Conservation (phyloP, 352 stramenopile genomes). For the Phytopythium montanum region DNA sequence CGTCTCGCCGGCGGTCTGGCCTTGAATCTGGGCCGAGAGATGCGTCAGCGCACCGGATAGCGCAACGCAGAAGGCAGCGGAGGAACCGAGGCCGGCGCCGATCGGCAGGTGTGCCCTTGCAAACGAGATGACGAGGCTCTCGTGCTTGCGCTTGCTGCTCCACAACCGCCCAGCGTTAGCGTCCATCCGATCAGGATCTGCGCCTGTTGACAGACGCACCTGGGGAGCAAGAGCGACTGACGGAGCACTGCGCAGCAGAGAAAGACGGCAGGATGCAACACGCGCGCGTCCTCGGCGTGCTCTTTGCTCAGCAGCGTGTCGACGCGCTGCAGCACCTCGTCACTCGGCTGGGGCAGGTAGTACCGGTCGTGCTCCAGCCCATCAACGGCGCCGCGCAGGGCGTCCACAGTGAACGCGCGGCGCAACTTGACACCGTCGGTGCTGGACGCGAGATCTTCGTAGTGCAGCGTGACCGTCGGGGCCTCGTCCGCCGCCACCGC, state of each 20-base stretch:
- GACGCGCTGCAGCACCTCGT: slow-evolving; percentile 42
- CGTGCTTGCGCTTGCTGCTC: slow-evolving; percentile 9
- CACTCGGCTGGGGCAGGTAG: slow-evolving; percentile 46
- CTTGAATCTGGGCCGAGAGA: slow-evolving; percentile 8
- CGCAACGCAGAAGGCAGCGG: slow-evolving; percentile 86
- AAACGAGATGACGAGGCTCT: slow-evolving; percentile 45
- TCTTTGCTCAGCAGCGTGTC: slow-evolving; percentile 43
- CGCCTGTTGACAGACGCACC: slow-evolving; percentile 9
- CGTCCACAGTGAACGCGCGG: slow-evolving; percentile 27
- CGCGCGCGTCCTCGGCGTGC: slow-evolving; percentile 33
- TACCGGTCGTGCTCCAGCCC: slow-evolving; percentile 31
- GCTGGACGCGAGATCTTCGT: slow-evolving; percentile 45
- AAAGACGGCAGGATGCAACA: slow-evolving; percentile 52
- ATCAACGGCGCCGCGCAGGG: slow-evolving; percentile 30
- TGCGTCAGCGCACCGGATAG: slow-evolving; percentile 60
- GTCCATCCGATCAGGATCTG: slow-evolving; percentile 4
- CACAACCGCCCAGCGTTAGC: not conserved
- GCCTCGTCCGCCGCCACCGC: slow-evolving; percentile 7
- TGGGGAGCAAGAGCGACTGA: slow-evolving; percentile 23
- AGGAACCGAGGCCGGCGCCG: slow-evolving; percentile 90
- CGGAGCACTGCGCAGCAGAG: slow-evolving; percentile 56
- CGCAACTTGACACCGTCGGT: slow-evolving; percentile 24
- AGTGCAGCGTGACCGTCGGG: slow-evolving; percentile 38
- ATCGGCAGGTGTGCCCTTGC: slow-evolving; percentile 64
- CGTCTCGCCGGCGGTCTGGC: slow-evolving; percentile 1